These are phyloP conservation scores for Kwoniella sp. DNA, from an alignment of 768 basidiomycete species.

Conservation along the genomic window DNA sequence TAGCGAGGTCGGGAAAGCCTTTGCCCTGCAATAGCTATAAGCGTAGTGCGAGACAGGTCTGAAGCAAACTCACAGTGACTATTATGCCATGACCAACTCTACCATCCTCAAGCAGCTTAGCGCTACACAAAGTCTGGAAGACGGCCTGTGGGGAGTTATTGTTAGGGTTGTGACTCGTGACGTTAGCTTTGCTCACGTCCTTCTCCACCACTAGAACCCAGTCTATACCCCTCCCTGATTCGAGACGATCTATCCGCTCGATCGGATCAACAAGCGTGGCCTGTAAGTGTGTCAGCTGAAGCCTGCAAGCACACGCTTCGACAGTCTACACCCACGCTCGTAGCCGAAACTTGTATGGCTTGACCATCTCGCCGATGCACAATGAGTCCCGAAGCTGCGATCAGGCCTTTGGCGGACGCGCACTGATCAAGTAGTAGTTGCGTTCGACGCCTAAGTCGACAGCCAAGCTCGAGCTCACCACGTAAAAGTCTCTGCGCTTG, in stretches of 20 bases:
- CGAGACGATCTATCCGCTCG: constrained; percentile 65
- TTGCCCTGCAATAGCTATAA: constrained; percentile 86
- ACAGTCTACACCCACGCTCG: constrained; percentile 11
- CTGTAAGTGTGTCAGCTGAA: constrained; percentile 51
- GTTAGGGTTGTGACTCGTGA: not conserved
- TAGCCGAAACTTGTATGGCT: constrained; percentile 33
- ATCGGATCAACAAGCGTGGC: constrained; percentile 70
- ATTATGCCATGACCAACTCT: constrained; percentile 66
- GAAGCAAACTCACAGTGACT: constrained; percentile 60
- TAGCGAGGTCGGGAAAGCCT: constrained; percentile 92
- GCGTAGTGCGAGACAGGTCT: too few relatives aligned
- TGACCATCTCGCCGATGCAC: constrained; percentile 62
- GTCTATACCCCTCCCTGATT: constrained; percentile 56
- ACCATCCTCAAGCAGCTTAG: constrained; percentile 56
- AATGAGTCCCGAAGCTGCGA: constrained; percentile 64
- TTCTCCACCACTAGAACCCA: constrained; percentile 93
- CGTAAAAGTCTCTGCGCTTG: constrained; percentile 69
- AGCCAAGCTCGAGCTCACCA: constrained; percentile 55
- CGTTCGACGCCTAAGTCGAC: not conserved
- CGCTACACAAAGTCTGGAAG: constrained; percentile 76
- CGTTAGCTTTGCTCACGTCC: constrained; percentile 59
- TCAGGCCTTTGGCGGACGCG: constrained; percentile 81
- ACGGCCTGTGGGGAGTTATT: constrained; percentile 63
- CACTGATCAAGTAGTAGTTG: constrained; percentile 57
- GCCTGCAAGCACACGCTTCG: not conserved